Evolutionary conservation across 2,329 filamentous ascomycete genomes (phyloP).

Genomic region (Ramularia collo-cygni): DNA sequence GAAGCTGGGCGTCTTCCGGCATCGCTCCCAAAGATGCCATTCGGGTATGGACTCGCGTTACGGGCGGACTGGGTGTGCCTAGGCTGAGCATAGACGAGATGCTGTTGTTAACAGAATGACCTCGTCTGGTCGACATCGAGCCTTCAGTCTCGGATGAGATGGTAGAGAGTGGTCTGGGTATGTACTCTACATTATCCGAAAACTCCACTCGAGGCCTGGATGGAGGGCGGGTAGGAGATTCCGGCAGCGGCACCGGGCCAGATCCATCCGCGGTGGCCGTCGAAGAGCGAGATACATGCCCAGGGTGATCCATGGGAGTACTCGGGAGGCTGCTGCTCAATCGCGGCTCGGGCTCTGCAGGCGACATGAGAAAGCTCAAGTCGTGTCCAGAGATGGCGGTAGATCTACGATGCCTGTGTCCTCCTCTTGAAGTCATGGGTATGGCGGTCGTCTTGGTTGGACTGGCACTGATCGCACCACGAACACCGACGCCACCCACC

Average conservation of each 20-base stretch:
- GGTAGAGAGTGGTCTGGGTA: slow-evolving; percentile 72
- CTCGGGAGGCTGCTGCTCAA: slow-evolving; percentile 26
- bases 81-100: slow-evolving; percentile 69
- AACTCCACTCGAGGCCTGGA: slow-evolving; percentile 69
- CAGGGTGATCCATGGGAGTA: slow-evolving; percentile 29
- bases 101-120: slow-evolving; percentile 70
- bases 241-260: slow-evolving; percentile 10
- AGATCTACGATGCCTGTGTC: slow-evolving; percentile 73
- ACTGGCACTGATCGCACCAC: slow-evolving; percentile 58
- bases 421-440: slow-evolving; percentile 29
- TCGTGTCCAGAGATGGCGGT: slow-evolving; percentile 78
- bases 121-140: slow-evolving; percentile 61
- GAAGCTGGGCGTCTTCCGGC: slow-evolving; percentile 43
- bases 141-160: slow-evolving; percentile 80
- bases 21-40: slow-evolving; percentile 35
- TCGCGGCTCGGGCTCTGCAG: slow-evolving; percentile 21
- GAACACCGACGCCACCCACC: slow-evolving; percentile 63
- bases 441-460: slow-evolving; percentile 59
- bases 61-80: slow-evolving; percentile 42
- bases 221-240: slow-evolving; percentile 32
- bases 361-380: slow-evolving; percentile 61
- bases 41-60: slow-evolving; percentile 32
- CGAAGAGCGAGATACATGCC: slow-evolving; percentile 1
- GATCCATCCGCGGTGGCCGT: slow-evolving; percentile 1
- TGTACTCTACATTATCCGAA: slow-evolving; percentile 76